A percentile compares a stretch with the other conserved stretches of the same genome.
Conservation (phyloP, 805 yeast genomes). For the Saccharomyces cerevisiae region DNA sequence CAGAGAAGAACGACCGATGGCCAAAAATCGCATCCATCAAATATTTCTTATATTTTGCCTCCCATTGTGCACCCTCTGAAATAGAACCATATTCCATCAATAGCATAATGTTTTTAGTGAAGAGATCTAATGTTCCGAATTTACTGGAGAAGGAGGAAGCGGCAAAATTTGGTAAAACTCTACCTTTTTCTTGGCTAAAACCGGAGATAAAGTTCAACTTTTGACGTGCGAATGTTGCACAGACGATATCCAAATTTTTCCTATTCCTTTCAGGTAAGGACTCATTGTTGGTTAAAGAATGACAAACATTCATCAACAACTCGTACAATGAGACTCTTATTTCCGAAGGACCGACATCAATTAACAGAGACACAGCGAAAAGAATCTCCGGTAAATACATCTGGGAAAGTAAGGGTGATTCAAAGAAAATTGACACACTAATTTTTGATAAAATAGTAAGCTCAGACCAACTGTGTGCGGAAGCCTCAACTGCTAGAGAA, state of each 20-base stretch:
- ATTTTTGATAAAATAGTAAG: conserved; percentile 56
- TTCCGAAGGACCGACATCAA: conserved; percentile 40
- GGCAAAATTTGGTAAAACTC: conserved; percentile 25
- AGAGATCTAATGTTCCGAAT: conserved; percentile 41
- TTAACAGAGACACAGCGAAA: conserved; percentile 50
- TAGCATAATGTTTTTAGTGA: conserved; percentile 46
- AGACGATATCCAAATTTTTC: conserved; percentile 38
- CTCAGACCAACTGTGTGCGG: conserved; percentile 54
- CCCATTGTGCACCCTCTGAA: conserved; percentile 45
- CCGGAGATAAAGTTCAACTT: conserved; percentile 62
- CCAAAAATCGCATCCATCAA: conserved; percentile 52
- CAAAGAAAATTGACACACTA: conserved; percentile 57
- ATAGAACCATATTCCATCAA: conserved; percentile 40
- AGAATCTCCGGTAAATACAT: conserved; percentile 62
- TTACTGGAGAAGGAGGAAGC: conserved; percentile 30
- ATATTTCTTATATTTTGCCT: conserved; percentile 53
- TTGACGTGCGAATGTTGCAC: conserved; percentile 39
- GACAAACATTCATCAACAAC: conserved; percentile 57
- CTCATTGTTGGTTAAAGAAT: conserved; percentile 55
- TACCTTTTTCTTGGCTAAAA: conserved; percentile 43
- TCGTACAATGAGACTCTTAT: conserved; percentile 53
- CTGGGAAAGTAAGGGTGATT: conserved; percentile 50
- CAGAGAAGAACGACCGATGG: conserved; percentile 48
- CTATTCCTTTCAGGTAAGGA: conserved; percentile 34
- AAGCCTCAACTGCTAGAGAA: conserved; percentile 31